Evolutionary conservation across 805 yeast species (phyloP), one percentile per base, ranked within the genome.

Genomic region (Millerozyma miso): DNA sequence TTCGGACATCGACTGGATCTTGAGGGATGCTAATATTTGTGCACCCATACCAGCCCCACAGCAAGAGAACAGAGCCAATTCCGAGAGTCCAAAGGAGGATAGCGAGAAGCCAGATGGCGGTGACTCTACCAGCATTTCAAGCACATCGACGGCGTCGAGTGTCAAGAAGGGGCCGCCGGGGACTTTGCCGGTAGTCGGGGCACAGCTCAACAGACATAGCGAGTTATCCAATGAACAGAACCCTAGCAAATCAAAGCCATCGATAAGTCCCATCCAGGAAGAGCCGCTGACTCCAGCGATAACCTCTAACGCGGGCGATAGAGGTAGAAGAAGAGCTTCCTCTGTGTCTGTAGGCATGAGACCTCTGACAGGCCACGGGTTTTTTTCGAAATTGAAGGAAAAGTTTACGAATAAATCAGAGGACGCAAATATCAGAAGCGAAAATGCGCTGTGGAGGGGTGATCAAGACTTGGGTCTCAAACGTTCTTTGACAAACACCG

Each of bases 1-100:
- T 41, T 59, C 60, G 18, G 80, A 76, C 44, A 71, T 77, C 17
- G 77, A 74, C 51, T 77, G 81, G 81, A 67, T 77, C 43, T 59
- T 77, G 16, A 59, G 80, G 45, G 74, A 67, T 46, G 45, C 65
- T 19, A 49, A 52, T 32, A 49, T 52, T 14, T 12, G 37, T 2
- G 17, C 39, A 29, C 19, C 17, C 26, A 12, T 6, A n/a, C 42
- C 36, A 10, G 39, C 41, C 8, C 8, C 17, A 31, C 35, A 15
- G 16, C 13, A 17, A 7, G 29, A 19, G n/a, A 32, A 34, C 10
- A 37, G 18, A 20, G 37, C 26, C 16, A 19, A 31, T 3, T 29
- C 32, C 10, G 26, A 19, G 10, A 38, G 31, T 31, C 20, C 33
- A 15, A 32, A 29, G 1, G 26, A 18, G 23, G 36, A 34, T 31